Conservation (phyloP, 768 basidiomycete species). For the Suillus subaureus region DNA sequence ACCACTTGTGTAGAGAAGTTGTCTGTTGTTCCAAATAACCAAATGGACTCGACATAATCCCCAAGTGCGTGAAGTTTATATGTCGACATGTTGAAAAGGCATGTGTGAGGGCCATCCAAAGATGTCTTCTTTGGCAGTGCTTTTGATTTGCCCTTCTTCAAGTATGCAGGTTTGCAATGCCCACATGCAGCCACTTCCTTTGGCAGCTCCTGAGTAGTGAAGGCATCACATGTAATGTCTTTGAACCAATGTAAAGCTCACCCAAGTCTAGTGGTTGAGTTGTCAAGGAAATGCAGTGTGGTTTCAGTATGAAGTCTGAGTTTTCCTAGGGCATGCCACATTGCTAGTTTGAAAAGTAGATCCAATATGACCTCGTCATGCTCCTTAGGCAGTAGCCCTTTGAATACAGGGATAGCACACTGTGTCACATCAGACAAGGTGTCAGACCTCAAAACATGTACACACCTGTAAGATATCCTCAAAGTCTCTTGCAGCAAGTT, state of each 20-base stretch:
- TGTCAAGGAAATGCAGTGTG: conserved; percentile 14
- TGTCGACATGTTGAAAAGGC: conserved; percentile 10
- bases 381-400: conserved; percentile 14
- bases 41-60: conserved; percentile 13
- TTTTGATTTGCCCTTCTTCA: background rate
- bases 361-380: conserved; percentile 19
- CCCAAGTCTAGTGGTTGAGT: conserved; percentile 17
- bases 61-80: conserved; percentile 17
- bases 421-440: conserved; percentile 11
- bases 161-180: conserved; percentile 14
- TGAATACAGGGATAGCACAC: conserved; percentile 25
- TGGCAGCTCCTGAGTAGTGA: conserved; percentile 38
- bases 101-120: background rate
- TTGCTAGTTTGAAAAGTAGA: conserved; percentile 18
- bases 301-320: conserved; percentile 20
- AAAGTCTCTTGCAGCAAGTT: conserved; percentile 14
- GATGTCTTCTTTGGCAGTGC: background rate
- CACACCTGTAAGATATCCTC: conserved; percentile 17
- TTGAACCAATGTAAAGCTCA: conserved; percentile 24
- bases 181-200: conserved; percentile 37
- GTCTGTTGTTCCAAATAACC: conserved; percentile 35
- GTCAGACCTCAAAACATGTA: background rate
- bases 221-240: conserved; percentile 24
- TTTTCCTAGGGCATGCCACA: conserved; percentile 24
- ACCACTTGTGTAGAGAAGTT: conserved; percentile 36